Evolutionary conservation across 768 basidiomycete genomes (phyloP).

Genomic region (Suillus occidentalis): DNA sequence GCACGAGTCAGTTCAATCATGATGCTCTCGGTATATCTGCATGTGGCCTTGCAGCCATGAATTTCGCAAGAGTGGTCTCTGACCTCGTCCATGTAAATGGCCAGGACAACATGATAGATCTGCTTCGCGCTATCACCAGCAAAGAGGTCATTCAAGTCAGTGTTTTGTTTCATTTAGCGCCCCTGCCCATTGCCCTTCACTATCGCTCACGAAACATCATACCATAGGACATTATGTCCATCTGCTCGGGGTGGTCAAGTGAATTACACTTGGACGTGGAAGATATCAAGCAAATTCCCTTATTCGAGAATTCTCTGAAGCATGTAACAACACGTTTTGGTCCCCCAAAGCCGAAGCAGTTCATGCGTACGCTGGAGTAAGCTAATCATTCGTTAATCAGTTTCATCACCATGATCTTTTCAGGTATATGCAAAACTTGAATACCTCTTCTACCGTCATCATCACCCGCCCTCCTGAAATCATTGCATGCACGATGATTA

Average conservation of each 20-base stretch:
- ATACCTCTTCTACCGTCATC: slow-evolving; percentile 39
- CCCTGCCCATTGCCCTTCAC: too few relatives aligned
- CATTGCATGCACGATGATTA: slow-evolving; percentile 48
- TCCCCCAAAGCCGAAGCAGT: slow-evolving; percentile 37
- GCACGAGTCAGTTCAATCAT: slow-evolving; percentile 62
- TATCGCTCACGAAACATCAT: background rate
- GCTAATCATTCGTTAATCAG: background rate
- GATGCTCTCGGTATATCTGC: slow-evolving; percentile 45
- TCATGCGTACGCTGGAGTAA: slow-evolving; percentile 31
- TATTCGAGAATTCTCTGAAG: slow-evolving; percentile 45
- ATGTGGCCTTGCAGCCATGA: slow-evolving; percentile 67
- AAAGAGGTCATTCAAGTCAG: slow-evolving; percentile 28
- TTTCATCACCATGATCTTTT: slow-evolving; percentile 4
- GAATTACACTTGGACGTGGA: slow-evolving; percentile 57
- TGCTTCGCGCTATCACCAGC: slow-evolving; percentile 8
- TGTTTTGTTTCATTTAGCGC: background rate
- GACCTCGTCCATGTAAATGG: background rate
- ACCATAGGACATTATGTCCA: slow-evolving; percentile 53
- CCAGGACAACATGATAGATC: background rate
- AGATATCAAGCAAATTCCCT: slow-evolving; percentile 48
- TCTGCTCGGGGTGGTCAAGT: slow-evolving; percentile 57
- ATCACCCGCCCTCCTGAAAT: slow-evolving; percentile 77
- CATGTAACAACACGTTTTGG: slow-evolving; percentile 37
- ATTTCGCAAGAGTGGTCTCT: slow-evolving; percentile 49
- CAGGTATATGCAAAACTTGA: slow-evolving; percentile 26